phyloP scores from a whole-genome alignment of 495 filamentous ascomycete species.

The Bacidia rubella region DNA sequence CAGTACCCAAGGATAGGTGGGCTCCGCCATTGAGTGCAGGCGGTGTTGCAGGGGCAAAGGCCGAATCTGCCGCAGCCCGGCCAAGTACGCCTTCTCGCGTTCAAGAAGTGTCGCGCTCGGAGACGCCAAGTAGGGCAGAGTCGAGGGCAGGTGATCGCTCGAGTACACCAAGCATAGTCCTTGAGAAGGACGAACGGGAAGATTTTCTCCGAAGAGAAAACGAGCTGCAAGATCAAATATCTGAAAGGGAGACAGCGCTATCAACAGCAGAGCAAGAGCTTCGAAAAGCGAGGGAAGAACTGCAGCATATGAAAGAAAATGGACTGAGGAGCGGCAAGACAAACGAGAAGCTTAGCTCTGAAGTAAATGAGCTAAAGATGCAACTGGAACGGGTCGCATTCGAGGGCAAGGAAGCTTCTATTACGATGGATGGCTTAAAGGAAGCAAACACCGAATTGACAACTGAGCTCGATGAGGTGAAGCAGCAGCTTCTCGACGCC shows the following conservation, averaged over 20 bases:
- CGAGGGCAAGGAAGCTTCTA: conserved; percentile 89
- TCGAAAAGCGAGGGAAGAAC: conserved; percentile 69
- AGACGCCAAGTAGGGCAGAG: conserved; percentile 59
- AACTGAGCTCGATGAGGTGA: conserved; percentile 81
- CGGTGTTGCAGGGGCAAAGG: conserved; percentile 38
- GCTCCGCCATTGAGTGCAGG: conserved; percentile 48
- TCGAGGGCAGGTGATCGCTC: conserved; percentile 78
- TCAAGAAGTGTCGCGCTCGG: conserved; percentile 37
- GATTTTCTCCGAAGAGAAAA: conserved; percentile 94
- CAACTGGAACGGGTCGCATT: conserved; percentile 88
- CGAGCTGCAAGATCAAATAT: conserved; percentile 88
- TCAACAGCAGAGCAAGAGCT: conserved; percentile 63
- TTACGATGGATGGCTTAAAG: conserved; percentile 94
- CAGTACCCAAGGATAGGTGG: conserved; percentile 77
- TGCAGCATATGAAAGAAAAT: conserved; percentile 67
- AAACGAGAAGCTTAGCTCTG: conserved; percentile 69
- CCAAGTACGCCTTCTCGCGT: conserved; percentile 77
- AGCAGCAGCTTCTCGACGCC: conserved; percentile 90
- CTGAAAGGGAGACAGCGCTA: conserved; percentile 79
- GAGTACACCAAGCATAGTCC: conserved; percentile 68
- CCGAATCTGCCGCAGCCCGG: conserved; percentile 45
- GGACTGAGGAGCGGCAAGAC: conserved; percentile 66
- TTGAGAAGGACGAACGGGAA: conserved; percentile 94
- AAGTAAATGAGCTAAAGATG: conserved; percentile 88
- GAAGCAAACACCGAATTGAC: conserved; percentile 92